Evolutionary conservation across 352 stramenopile species (phyloP), one percentile per base, ranked within the genome.

Genomic region (Globisporangium spinosum): DNA sequence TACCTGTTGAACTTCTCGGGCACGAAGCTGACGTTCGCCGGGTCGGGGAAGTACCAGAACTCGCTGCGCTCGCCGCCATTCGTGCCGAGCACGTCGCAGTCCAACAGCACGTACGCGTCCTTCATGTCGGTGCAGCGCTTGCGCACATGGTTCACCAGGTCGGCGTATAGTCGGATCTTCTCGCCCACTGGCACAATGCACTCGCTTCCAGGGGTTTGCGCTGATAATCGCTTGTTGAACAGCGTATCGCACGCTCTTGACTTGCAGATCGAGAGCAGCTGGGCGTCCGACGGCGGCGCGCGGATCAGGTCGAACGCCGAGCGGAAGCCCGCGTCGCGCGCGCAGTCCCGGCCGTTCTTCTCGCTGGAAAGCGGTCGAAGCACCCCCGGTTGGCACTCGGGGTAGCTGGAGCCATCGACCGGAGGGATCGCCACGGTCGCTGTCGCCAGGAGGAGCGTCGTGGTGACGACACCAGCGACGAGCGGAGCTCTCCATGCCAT

Each of bases 31-130:
- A 59, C 13, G 34, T 65, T 70, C 0, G 17, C 13, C n/a, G 65
- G 57, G 47, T 70, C 57, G 3, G 45, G 0, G 22, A 61, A 70
- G 57, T 70, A 70, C 65, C 65, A 70, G 47, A 70, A 51, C 58
- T 70, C 56, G 13, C 65, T 70, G 57, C n/a, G 25, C 12, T 29
- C 47, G 8, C 34, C 51, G 32, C 56, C 43, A 35, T 27, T 34
- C 13, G 56, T 58, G 10, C 22, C 56, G 13, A 51, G 9, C 12
- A 56, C 64, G 20, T 58, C 51, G 27, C 65, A 70, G 35, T 70
- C 45, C 23, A 70, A 22, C 58, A 70, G 65, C 58, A 55, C 53
- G 49, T 70, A 70, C 10, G 58, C 47, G 49, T 70, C 58, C 45
- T 58, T 66, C 15, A 70, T 47, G 20, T 34, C 23, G 8, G 53